Evolutionary conservation across 2,329 filamentous ascomycete species (phyloP), one percentile per base, ranked within the genome.

Genomic region (Colletotrichum musicola): DNA sequence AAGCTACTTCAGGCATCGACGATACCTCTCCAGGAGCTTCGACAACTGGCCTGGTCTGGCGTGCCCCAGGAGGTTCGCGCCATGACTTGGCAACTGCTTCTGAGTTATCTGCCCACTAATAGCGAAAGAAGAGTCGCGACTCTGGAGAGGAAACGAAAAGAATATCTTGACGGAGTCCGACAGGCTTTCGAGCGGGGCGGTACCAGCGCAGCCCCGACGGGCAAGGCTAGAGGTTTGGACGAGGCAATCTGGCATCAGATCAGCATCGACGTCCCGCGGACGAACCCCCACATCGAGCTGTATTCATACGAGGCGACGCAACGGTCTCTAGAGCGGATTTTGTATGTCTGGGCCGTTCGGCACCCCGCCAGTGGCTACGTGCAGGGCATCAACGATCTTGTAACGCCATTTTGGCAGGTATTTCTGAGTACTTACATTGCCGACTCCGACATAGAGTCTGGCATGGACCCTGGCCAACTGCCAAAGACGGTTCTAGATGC

Each of bases 221-320:
- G 86, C 14, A 85, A 86, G 71, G 78, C 83, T 7, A 82, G 88
- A 70, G 95, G 95, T 2, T 82, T 99, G 18, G 97, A 99, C 74
- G 96, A 99, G 82, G 92, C 94, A n/a, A 90, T 99, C 68, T 99
- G 96, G 96, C 96, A 99, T 82, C 96, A 99, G 77, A 98, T 99
- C 81, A 98, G 94, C 80, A 99, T 99, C 76, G 96, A 99, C 77
- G 93, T 98, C 22, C 96, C 96, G 3, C 90, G 96, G 58, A 99
- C 96, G 4, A 98, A 97, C 77, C 96, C 96, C 12, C 96, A 98
- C 80, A 91, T 99, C 62, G 93, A 97, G 74, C 86, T 99, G 0
- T 99, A 99, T 81, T 89, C 93, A 72, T 98, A 97, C 77, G 95
- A 98, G 80, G 95, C 95, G 4, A 99, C 97, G 0, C 96, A 99